Evolutionary conservation across 108 stramenopile genomes (phyloP), one percentile per base, ranked within the genome.

Genomic region (Nannochloropsis gaditana): DNA sequence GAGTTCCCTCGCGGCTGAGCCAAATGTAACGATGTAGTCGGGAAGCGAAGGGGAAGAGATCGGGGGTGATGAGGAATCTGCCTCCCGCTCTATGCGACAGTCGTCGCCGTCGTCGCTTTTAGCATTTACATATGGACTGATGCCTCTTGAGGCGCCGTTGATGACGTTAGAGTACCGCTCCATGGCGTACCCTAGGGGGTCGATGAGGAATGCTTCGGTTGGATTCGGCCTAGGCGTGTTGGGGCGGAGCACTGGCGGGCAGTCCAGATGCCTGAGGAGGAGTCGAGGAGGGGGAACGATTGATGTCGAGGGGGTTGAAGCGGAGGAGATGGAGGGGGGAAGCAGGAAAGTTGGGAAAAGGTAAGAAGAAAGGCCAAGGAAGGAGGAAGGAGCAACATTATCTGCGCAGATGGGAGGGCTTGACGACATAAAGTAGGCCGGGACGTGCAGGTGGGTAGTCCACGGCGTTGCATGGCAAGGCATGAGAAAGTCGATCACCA

Each of bases 1-100:
- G 19, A 73, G 15, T 6, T 3, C 8, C 59, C 59, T n/a, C 15
- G 59, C 59, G 15, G 59, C 59, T 6, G 59, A 73, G 59, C 59
- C 59, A n/a, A 73, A 73, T 15, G 59, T n/a, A 73, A 73, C 59
- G 59, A 73, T 73, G n/a, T 73, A 73, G n/a, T 73, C 59, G 15
- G 59, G 59, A 73, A 73, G 59, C 15, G n/a, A 31, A 31, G 31
- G 31, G 31, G 31, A n/a, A 73, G 5, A 73, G 59, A n/a, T 15
- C 59, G n/a, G 59, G 59, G 6, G 59, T 2, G 59, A 73, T 4
- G 0, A 73, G n/a, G 59, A 31, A 8, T 3, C 19, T 73, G 59
- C 59, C 59, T 73, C n/a, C 59, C 59, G n/a, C 15, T n/a, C 59
- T 73, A 0, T 8, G 6, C 59, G 15, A n/a, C 59, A n/a, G 1